A percentile compares a stretch with the other conserved stretches of the same genome.
These are phyloP conservation scores for Torulaspora microellipsoides DNA, from an alignment of 805 yeast species.

Conservation along the genomic window DNA sequence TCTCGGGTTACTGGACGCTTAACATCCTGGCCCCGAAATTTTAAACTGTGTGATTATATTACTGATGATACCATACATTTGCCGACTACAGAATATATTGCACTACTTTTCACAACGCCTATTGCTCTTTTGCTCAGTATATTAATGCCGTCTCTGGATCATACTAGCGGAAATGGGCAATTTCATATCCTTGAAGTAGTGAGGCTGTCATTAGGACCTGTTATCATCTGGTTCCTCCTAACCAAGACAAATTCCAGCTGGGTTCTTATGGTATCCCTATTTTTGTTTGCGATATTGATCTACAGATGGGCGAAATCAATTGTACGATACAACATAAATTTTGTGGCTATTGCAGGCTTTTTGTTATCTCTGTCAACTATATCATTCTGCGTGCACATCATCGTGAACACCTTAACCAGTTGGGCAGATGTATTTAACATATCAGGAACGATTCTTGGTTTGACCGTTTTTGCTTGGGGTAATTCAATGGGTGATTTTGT, in stretches of 20 bases:
- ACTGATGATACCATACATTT: conserved; percentile 7
- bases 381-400: conserved; percentile 37
- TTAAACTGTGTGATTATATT: conserved; percentile 12
- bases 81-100: conserved; percentile 16
- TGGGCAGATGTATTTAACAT: conserved; percentile 56
- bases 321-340: conserved; percentile 6
- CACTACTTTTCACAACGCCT: conserved; percentile 25
- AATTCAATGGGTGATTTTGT: conserved; percentile 89
- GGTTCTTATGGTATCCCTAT: conserved; percentile 1
- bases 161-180: background rate
- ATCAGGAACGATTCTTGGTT: conserved; percentile 76
- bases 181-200: conserved; percentile 8
- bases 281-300: conserved; percentile 4
- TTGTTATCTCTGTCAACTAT: conserved; percentile 62
- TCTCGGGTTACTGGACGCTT: too few species aligned
- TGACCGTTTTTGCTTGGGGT: conserved; percentile 87
- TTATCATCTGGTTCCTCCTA: conserved; percentile 3
- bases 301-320: conserved; percentile 5
- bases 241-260: conserved; percentile 4
- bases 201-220: conserved; percentile 13
- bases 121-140: conserved; percentile 15
- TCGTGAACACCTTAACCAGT: conserved; percentile 59
- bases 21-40: conserved; percentile 11
- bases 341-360: conserved; percentile 53
- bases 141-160: conserved; percentile 17